These are phyloP conservation scores for Citrus unshiu DNA, from an alignment of 345 rosid species.

Conservation along the genomic window DNA sequence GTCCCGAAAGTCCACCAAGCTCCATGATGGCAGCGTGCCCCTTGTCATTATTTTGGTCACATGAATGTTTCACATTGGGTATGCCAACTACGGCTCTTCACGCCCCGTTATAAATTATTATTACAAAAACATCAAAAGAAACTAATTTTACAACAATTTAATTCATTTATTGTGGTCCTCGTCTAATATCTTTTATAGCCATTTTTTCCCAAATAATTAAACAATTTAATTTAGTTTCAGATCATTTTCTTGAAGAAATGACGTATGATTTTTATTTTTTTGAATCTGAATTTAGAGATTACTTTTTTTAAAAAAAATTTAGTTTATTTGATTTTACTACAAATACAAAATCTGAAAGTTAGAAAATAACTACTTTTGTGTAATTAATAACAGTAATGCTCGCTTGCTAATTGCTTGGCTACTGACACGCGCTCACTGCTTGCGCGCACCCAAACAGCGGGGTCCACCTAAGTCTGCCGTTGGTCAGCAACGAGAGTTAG, in stretches of 20 bases:
- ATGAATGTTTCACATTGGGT: background rate
- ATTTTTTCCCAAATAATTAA: background rate
- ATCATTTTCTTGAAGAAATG: background rate
- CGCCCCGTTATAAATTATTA: background rate
- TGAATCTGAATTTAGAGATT: too few species aligned
- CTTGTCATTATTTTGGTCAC: conserved; percentile 23
- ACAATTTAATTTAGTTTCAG: background rate
- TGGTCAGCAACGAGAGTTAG: background rate
- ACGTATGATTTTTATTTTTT: too few species aligned
- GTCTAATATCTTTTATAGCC: background rate
- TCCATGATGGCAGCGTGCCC: conserved; percentile 25
- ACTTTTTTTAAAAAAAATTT: too few species aligned
- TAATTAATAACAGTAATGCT: background rate
- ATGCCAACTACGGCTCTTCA: background rate
- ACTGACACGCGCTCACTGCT: background rate
- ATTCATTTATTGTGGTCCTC: background rate
- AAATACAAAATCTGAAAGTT: too few species aligned
- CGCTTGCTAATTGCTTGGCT: background rate
- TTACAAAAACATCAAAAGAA: background rate
- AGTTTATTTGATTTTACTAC: too few species aligned
- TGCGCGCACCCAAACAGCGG: background rate
- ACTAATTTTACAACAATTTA: background rate
- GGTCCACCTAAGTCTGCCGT: background rate
- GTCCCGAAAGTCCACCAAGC: too few species aligned
- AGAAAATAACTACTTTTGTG: too few species aligned